Base-by-base conservation (phyloP, 163 green algal species). In the Coccomyxa subellipsoidea region DNA sequence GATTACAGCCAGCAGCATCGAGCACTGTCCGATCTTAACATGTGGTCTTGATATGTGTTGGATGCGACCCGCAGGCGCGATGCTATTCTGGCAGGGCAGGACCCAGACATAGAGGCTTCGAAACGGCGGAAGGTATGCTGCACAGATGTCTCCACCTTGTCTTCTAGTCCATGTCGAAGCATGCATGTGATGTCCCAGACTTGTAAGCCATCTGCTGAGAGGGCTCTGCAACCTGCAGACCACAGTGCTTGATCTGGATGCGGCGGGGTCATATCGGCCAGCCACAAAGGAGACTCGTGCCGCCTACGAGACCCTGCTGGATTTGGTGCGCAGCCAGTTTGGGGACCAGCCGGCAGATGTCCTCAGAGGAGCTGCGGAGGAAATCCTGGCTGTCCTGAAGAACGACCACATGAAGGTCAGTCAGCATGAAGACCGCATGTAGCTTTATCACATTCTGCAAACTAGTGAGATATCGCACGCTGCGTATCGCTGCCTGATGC, bases 271-370 rank as follows among this genome's bases (percentile, higher is more conserved):
- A 54, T 99, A 99, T 86, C 88, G 92, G 9, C 96, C 96, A 0
- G 90, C 89, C 38, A 98, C 96, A 21, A 89, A 91, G 75, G 96
- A 98, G 86, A 99, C 96, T 34, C 88, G 92, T 8, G 90, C 90
- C 59, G 96, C 96, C 8, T 99, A 98, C 84, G 96, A 98, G 85
- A 87, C 91, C 36, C 83, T 99, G 80, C 91, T 99, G 71, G 85
- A 85, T 10, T 84, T 93, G 38, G 94, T 99, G 69, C 88, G 93
- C 47, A 80, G 47, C 23, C 87, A 94, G 70, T 98, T 99, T 91
- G 96, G 96, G 4, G 96, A 99, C 86, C 94, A 98, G 88, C 96
- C 96, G 37, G 82, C 93, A 59, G 96, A 99, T 85, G 89, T 99
- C 32, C 89, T 99, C 79, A 85, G 92, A n/a, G 96, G 96, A 37